Conservation (phyloP, 768 basidiomycete species). For the Clavaria fumosa region DNA sequence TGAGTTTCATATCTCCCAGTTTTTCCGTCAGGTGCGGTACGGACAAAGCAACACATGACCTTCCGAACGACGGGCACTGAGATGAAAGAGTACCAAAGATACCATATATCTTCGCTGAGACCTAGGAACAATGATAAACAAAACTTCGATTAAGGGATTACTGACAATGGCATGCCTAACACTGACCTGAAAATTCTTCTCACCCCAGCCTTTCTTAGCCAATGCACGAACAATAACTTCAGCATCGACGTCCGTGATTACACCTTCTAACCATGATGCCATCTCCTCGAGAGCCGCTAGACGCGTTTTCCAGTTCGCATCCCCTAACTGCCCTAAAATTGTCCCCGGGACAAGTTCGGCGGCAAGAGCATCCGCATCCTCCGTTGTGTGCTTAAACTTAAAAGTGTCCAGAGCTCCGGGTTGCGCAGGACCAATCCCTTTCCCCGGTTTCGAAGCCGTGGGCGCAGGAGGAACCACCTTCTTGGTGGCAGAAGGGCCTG, state of each 20-base stretch:
- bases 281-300: slow-evolving; percentile 80
- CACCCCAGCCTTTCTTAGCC: slow-evolving; percentile 90
- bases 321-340: slow-evolving; percentile 59
- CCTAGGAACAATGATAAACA: slow-evolving; percentile 29
- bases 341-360: slow-evolving; percentile 54
- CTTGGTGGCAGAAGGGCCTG: slow-evolving; percentile 37
- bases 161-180: not conserved
- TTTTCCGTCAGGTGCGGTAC: slow-evolving; percentile 82
- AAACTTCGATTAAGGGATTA: slow-evolving; percentile 1
- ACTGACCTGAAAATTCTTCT: slow-evolving; percentile 93
- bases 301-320: slow-evolving; percentile 87
- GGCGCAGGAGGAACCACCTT: slow-evolving; percentile 30
- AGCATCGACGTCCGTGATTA: slow-evolving; percentile 53
- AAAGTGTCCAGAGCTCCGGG: slow-evolving; percentile 59
- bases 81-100: slow-evolving; percentile 63
- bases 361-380: slow-evolving; percentile 79
- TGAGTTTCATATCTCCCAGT: slow-evolving; percentile 89
- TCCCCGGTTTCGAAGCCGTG: too few species aligned
- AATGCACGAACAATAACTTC: slow-evolving; percentile 82
- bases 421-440: slow-evolving; percentile 11
- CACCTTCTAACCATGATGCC: slow-evolving; percentile 63
- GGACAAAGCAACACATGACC: slow-evolving; percentile 69
- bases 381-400: slow-evolving; percentile 82
- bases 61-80: slow-evolving; percentile 67
- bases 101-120: slow-evolving; percentile 78